Conservation (phyloP, 1,139 yeast genomes). For the Tardiomyces digboiensis region DNA sequence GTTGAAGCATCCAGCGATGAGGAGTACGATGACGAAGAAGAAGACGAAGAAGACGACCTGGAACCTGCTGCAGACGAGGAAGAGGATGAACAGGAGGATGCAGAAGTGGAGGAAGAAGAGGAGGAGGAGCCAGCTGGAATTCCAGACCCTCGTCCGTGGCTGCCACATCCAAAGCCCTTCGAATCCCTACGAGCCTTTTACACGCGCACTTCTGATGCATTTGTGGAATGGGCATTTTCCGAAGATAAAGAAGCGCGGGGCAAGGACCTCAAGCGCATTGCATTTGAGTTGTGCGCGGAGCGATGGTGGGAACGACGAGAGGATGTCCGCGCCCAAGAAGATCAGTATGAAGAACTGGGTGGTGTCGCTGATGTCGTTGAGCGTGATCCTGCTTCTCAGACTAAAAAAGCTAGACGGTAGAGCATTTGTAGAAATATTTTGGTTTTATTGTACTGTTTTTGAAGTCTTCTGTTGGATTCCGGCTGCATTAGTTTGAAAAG, state of each 20-base stretch:
- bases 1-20: constrained; percentile 43
- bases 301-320: constrained; percentile 99
- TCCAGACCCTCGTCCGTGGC: constrained; percentile 93
- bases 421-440: background rate
- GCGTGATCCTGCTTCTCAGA: constrained; percentile 40
- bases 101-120: constrained; percentile 50
- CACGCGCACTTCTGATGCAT: constrained; percentile 75
- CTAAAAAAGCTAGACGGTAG: background rate
- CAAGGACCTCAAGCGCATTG: constrained; percentile 77
- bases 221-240: constrained; percentile 81
- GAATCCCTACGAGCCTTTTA: constrained; percentile 79
- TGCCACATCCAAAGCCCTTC: constrained; percentile 96
- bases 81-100: constrained; percentile 48
- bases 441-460: too few relatives aligned
- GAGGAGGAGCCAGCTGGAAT: constrained; percentile 39
- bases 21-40: constrained; percentile 45
- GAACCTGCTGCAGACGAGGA: constrained; percentile 40
- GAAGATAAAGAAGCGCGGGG: constrained; percentile 76
- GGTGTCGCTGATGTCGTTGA: constrained; percentile 92
- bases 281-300: constrained; percentile 86
- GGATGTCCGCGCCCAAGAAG: constrained; percentile 81
- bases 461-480: too few relatives aligned
- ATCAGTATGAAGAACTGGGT: constrained; percentile 78
- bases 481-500: too few relatives aligned
- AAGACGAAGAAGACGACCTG: constrained; percentile 40